Base-by-base conservation (phyloP, 148 eudicot genomes). In the Oxyria digyna region DNA sequence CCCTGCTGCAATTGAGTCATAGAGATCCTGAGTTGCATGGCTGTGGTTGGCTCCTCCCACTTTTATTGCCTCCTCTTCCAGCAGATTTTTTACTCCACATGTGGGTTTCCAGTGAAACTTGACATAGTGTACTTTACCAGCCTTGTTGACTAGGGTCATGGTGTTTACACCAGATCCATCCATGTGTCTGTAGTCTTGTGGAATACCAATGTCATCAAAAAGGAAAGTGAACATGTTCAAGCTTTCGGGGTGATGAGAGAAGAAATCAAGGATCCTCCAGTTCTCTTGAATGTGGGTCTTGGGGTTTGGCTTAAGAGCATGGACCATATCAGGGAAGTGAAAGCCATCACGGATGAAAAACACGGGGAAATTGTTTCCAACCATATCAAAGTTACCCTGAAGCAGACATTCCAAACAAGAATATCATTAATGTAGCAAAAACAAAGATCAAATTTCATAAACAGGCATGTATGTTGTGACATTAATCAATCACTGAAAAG, bases 81-180 rank as follows among this genome's bases (percentile, higher is more conserved):
- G 72, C 73, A 92, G 75, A 50, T 77, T 79, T 76, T 89, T 92
- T 43, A 92, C 96, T 50, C 96, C 98, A 73, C 96, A 92, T 41
- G 94, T 92, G 42, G 98, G 98, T 54, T 85, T 92, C 98, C 98
- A 92, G 70, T 89, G 96, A 72, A 92, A 92, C 77, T 92, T 92
- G 78, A 92, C 96, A 72, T 87, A 89, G 71, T 82, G 75, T 59
- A 65, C 85, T 81, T 89, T 89, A 57, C 98, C 98, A 67, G 85
- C 86, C 75, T 86, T 92, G 84, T 86, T 85, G 68, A 89, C 69
- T 20, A 92, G 80, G 57, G 89, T 89, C 69, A 80, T 87, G 40
- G 98, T 83, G 74, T 92, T 83, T 15, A 92, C 98, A 78, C 96
- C 96, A 62, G 82, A 85, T 9, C 98, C 98, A 21, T 92, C 96